These are phyloP conservation scores for Senna siamea DNA, from an alignment of 306 rosid species.

Conservation along the genomic window DNA sequence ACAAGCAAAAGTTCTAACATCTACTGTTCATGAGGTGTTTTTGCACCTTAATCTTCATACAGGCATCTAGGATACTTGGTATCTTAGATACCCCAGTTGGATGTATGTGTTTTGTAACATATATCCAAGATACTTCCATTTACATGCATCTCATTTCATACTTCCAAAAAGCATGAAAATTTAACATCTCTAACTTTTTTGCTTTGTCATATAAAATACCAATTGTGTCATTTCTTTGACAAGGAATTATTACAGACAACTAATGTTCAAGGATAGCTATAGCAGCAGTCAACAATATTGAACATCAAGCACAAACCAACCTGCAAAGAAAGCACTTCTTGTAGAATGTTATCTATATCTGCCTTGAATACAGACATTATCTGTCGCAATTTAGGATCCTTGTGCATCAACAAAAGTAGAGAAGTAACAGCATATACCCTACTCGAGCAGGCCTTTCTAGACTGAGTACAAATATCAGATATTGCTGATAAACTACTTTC, in stretches of 20 bases:
- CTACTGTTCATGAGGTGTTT: not conserved
- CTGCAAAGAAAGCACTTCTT: conserved; percentile 51
- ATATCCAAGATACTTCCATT: not conserved
- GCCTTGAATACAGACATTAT: conserved; percentile 55
- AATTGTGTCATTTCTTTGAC: not conserved
- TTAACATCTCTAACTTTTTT: not conserved
- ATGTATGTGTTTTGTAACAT: not conserved
- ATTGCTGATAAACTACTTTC: conserved; percentile 33
- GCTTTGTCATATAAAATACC: conserved; percentile 2
- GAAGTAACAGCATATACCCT: conserved; percentile 51
- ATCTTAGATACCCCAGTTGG: not conserved
- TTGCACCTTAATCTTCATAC: not conserved
- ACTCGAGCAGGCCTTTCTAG: conserved; percentile 34
- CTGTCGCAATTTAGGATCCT: conserved; percentile 48
- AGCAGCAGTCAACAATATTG: conserved; percentile 23
- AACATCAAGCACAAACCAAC: conserved; percentile 46
- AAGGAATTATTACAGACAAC: conserved; percentile 14
- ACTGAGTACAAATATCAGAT: conserved; percentile 40
- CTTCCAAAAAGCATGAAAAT: not conserved
- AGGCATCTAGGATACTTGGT: not conserved
- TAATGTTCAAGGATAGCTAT: conserved; percentile 15
- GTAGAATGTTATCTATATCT: conserved; percentile 51
- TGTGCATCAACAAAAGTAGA: conserved; percentile 56
- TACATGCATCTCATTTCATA: conserved; percentile 4
- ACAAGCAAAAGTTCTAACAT: not conserved